A percentile compares a stretch with the other conserved stretches of the same genome.
phyloP scores from a whole-genome alignment of 768 basidiomycete species.

The Boletales sp. region DNA sequence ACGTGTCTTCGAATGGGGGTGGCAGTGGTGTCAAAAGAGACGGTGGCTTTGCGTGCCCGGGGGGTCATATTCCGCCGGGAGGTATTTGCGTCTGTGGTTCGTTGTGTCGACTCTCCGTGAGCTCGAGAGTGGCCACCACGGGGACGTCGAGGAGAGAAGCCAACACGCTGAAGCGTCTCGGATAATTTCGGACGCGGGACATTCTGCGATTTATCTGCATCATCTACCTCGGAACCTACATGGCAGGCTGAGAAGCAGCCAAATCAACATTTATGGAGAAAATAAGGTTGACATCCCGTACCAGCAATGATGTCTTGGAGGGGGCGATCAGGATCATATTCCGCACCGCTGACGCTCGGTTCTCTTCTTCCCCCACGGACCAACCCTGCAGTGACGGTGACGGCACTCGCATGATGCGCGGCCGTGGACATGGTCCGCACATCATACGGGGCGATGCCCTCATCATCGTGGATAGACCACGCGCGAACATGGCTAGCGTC shows the following conservation, averaged over 20 bases:
- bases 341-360: conserved; percentile 64
- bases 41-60: conserved; percentile 27
- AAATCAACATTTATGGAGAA: background rate
- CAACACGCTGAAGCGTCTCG: conserved; percentile 65
- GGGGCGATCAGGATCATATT: conserved; percentile 84
- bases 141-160: conserved; percentile 74
- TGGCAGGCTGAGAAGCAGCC: conserved; percentile 39
- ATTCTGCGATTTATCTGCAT: conserved; percentile 40
- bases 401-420: conserved; percentile 85
- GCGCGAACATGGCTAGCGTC: conserved; percentile 49
- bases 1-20: conserved; percentile 26
- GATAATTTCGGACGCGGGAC: conserved; percentile 59
- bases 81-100: conserved; percentile 11
- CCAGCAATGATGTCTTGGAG: conserved; percentile 68
- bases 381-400: conserved; percentile 84
- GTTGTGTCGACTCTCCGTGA: conserved; percentile 11
- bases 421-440: conserved; percentile 76
- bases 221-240: conserved; percentile 47
- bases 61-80: conserved; percentile 32
- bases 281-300: conserved; percentile 20
- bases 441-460: conserved; percentile 62
- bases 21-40: conserved; percentile 25
- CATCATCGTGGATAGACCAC: conserved; percentile 66
- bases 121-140: conserved; percentile 41
- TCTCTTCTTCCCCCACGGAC: conserved; percentile 49